These are phyloP conservation scores for Nidularia sp. DNA, from an alignment of 768 basidiomycete genomes.

Conservation along the genomic window DNA sequence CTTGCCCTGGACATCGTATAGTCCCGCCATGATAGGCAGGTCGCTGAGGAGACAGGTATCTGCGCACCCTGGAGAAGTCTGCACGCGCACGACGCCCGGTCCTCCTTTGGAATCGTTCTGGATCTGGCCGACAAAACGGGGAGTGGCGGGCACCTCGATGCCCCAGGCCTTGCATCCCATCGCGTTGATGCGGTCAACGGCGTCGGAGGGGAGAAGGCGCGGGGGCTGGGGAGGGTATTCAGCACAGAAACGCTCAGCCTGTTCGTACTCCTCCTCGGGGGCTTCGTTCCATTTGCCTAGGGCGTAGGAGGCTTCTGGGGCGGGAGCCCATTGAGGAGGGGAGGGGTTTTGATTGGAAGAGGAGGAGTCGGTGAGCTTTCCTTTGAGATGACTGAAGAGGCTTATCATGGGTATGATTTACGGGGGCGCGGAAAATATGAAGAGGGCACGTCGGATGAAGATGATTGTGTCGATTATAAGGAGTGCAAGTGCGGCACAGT, in stretches of 20 bases:
- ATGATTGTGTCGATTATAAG: too few species aligned
- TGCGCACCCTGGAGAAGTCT: constrained; percentile 35
- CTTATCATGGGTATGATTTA: neutral
- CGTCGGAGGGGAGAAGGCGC: constrained; percentile 43
- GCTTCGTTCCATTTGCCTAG: constrained; percentile 57
- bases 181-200: constrained; percentile 46
- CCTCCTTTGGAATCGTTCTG: constrained; percentile 27
- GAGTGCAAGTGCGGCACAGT: too few species aligned
- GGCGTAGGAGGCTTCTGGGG: constrained; percentile 44
- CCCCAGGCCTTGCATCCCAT: constrained; percentile 53
- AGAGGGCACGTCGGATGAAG: too few species aligned
- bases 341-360: neutral
- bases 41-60: constrained; percentile 55
- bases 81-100: constrained; percentile 33
- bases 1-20: constrained; percentile 53
- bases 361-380: neutral
- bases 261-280: constrained; percentile 46
- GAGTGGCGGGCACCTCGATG: constrained; percentile 32
- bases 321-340: constrained; percentile 58
- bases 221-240: constrained; percentile 34
- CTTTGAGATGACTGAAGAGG: neutral
- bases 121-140: constrained; percentile 44
- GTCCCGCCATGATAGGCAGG: constrained; percentile 55
- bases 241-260: constrained; percentile 48
- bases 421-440: too few species aligned